These are phyloP conservation scores for Aspergillus asperescens DNA, from an alignment of 495 filamentous ascomycete genomes.

Conservation along the genomic window DNA sequence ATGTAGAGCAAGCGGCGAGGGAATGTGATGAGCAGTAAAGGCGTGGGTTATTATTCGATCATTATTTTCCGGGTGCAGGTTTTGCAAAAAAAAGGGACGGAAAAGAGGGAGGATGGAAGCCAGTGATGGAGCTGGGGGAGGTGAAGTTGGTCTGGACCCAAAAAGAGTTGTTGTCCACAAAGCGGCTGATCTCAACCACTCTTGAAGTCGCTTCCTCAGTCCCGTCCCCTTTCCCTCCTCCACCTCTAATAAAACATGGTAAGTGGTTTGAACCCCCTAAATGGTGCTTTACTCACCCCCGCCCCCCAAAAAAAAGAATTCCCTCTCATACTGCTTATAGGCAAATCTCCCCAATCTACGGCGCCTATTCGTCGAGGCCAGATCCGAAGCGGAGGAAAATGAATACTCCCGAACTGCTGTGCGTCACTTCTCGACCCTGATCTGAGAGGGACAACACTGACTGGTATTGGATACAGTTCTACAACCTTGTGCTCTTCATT, in stretches of 20 bases:
- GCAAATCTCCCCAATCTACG: slow-evolving; percentile 91
- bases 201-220: background rate
- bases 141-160: slow-evolving; percentile 13
- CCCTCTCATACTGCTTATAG: slow-evolving; percentile 32
- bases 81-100: background rate
- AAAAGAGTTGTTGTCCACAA: slow-evolving; percentile 34
- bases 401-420: slow-evolving; percentile 91
- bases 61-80: background rate
- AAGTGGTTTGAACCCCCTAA: background rate
- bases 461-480: slow-evolving; percentile 60
- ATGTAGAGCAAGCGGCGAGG: slow-evolving; percentile 13
- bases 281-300: background rate
- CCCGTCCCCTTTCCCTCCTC: background rate
- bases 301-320: background rate
- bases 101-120: slow-evolving; percentile 14
- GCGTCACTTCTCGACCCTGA: slow-evolving; percentile 10
- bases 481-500: slow-evolving; percentile 93
- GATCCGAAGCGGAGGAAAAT: slow-evolving; percentile 90
- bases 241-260: slow-evolving; percentile 14
- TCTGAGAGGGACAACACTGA: background rate
- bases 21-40: slow-evolving; percentile 12
- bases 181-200: slow-evolving; percentile 25
- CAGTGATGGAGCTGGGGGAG: slow-evolving; percentile 14
- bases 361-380: slow-evolving; percentile 91
- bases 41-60: slow-evolving; percentile 7